Conservation (phyloP, 1,284 basidiomycete genomes). For the Cryptococcus sp. region DNA sequence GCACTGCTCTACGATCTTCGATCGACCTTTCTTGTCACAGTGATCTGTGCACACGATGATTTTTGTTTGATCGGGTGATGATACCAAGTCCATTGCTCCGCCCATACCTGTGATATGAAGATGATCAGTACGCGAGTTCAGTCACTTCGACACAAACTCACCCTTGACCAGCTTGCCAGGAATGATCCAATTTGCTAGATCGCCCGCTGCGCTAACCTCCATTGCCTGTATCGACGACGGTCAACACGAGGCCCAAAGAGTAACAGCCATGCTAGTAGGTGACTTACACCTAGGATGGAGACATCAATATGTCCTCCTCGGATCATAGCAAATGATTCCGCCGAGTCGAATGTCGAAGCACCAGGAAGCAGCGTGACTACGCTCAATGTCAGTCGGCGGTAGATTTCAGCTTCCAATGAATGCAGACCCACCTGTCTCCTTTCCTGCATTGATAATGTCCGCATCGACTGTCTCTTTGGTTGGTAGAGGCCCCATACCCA, state of each 20-base stretch:
- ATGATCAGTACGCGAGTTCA: not conserved
- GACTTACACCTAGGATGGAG: slow-evolving; percentile 65
- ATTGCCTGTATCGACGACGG: slow-evolving; percentile 63
- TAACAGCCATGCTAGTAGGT: not conserved
- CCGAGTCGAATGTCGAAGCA: slow-evolving; percentile 84
- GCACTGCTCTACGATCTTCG: slow-evolving; percentile 81
- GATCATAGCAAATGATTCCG: slow-evolving; percentile 92
- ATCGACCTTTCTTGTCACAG: slow-evolving; percentile 72
- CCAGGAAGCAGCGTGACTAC: slow-evolving; percentile 78
- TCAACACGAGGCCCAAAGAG: not conserved
- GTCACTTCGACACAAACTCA: slow-evolving; percentile 28
- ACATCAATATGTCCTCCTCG: slow-evolving; percentile 91
- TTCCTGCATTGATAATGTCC: slow-evolving; percentile 88
- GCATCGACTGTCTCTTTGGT: slow-evolving; percentile 76
- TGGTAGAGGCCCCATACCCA: slow-evolving; percentile 91
- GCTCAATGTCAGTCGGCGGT: not conserved
- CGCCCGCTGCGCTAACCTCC: slow-evolving; percentile 85
- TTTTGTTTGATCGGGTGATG: slow-evolving; percentile 83
- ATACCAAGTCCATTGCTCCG: slow-evolving; percentile 91
- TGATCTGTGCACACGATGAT: slow-evolving; percentile 81
- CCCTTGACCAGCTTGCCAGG: slow-evolving; percentile 85
- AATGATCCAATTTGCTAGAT: slow-evolving; percentile 96
- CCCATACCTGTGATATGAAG: slow-evolving; percentile 66
- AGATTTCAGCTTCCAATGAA: too few relatives aligned
- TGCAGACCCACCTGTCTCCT: slow-evolving; percentile 66